Percentiles rank a stretch among this genome's conserved stretches.
phyloP scores from a whole-genome alignment of 108 stramenopile species.

The Nitzschia palea region DNA sequence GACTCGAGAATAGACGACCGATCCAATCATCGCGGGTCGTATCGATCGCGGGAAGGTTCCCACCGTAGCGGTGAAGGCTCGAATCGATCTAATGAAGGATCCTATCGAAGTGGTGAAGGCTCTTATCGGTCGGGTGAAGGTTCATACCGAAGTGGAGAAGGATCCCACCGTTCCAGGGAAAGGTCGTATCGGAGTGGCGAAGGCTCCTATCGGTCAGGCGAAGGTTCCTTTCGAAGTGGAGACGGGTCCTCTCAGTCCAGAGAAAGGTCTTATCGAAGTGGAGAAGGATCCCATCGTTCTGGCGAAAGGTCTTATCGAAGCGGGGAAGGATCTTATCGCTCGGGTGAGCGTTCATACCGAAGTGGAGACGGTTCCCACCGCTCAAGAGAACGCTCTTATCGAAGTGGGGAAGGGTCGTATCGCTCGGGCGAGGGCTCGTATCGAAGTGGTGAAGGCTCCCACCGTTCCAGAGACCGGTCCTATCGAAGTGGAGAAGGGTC shows the following conservation, averaged over 20 bases:
- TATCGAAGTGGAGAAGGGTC: not conserved
- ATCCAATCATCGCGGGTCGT: constrained; percentile 4
- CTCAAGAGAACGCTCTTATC: not conserved
- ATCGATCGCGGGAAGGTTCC: constrained; percentile 7
- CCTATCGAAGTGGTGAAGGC: constrained; percentile 11
- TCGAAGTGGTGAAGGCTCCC: not conserved
- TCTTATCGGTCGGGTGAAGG: constrained; percentile 5
- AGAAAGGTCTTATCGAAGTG: constrained; percentile 9
- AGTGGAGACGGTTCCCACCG: not conserved
- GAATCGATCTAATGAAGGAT: constrained; percentile 23
- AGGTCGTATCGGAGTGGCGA: not conserved
- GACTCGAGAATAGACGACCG: constrained; percentile 1
- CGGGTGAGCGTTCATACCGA: not conserved
- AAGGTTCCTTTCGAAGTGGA: constrained; percentile 2
- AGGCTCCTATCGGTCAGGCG: not conserved
- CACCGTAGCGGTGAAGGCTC: constrained; percentile 4
- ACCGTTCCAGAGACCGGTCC: not conserved
- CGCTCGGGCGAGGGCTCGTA: not conserved
- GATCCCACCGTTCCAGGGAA: not conserved
- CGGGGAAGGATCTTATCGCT: constrained; percentile 3
- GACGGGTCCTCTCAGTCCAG: not conserved
- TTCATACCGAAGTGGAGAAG: constrained; percentile 17
- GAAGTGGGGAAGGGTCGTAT: constrained; percentile 1
- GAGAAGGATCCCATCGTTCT: constrained; percentile 11
- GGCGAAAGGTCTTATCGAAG: not conserved